Base-by-base conservation (phyloP, 2,329 filamentous ascomycete genomes). In the Metarhizium brunneum region DNA sequence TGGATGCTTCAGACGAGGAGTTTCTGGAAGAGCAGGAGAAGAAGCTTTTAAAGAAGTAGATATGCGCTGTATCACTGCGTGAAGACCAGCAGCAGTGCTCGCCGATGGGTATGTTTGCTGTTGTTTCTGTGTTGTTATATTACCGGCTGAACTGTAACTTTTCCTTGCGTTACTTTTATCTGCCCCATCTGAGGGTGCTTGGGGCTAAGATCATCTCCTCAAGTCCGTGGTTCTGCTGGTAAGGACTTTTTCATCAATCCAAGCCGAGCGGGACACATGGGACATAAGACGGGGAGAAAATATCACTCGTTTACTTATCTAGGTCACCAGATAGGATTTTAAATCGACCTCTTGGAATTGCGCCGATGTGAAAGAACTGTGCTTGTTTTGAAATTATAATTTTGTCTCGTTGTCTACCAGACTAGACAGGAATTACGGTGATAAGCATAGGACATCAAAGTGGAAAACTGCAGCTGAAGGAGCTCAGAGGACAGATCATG, bases 1-100 rank as follows among this genome's bases (percentile, higher is more conserved):
- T 97, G 49, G 91, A 96, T 74, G 92, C 91, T 47, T 95, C 90
- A 57, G 92, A 97, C 62, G 89, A 95, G 70, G 92, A 97, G 69
- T 87, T 81, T 62, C 69, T 83, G 53, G 78, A 79, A 59, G 82
- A 82, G 64, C 76, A 80, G 66, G 71, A 76, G 63, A 73, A 71
- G 64, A 72, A 68, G 64, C 59, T 66, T 56, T 56, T 61, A 53
- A 67, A 65, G 59, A 73, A 76, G 65, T 76, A 66, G 65, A 59
- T 49, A 49, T 38, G 36, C 14, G 35, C 14, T 29, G 20, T 35
- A 18, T 35, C 50, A 30, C 45, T 54, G 14, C 45, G 11, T 43
- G 14, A 48, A n/a, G 45, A 48, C 10, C n/a, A 25, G 42, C 42
- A 35, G 45, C 18, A 16, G 35, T 47, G 18, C 16, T 13, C 3